phyloP scores from a whole-genome alignment of 108 stramenopile species.

The Hondaea fermentalgiana region DNA sequence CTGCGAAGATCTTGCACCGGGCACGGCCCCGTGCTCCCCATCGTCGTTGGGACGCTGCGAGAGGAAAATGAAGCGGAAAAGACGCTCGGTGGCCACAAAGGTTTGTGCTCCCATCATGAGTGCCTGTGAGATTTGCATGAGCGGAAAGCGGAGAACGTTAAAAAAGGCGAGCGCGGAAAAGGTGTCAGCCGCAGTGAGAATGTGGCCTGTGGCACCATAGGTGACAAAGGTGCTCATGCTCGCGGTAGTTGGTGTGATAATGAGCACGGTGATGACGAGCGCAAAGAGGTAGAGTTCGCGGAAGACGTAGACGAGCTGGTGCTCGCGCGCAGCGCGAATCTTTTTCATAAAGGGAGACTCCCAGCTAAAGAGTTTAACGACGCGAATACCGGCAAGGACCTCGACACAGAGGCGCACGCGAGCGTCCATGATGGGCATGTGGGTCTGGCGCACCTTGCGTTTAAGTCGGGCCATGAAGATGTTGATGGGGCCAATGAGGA shows the following conservation, averaged over 20 bases:
- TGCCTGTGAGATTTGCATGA: conserved; percentile 79
- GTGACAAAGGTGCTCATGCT: background rate
- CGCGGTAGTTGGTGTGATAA: background rate
- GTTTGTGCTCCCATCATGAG: conserved; percentile 31
- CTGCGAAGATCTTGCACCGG: no score
- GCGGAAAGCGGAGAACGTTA: conserved; percentile 83
- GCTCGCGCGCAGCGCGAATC: background rate
- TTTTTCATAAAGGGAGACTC: background rate
- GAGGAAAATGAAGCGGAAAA: background rate
- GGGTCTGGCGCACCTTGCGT: conserved; percentile 32
- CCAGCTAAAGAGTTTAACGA: conserved; percentile 47
- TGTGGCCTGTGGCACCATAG: background rate
- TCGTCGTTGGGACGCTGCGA: background rate
- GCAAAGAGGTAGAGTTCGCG: background rate
- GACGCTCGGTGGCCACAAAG: background rate
- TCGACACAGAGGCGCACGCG: conserved; percentile 59
- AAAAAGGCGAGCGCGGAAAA: conserved; percentile 80
- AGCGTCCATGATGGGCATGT: conserved; percentile 49
- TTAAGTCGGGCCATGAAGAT: conserved; percentile 39
- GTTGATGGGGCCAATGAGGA: conserved; percentile 53
- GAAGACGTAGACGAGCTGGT: background rate
- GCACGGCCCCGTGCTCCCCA: background rate
- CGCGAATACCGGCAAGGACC: conserved; percentile 63
- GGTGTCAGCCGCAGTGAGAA: conserved; percentile 58
- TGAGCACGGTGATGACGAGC: background rate